Evolutionary conservation across 169 alveolate species (phyloP), one percentile per base, ranked within the genome.

Genomic region (Plasmodium relictum): DNA sequence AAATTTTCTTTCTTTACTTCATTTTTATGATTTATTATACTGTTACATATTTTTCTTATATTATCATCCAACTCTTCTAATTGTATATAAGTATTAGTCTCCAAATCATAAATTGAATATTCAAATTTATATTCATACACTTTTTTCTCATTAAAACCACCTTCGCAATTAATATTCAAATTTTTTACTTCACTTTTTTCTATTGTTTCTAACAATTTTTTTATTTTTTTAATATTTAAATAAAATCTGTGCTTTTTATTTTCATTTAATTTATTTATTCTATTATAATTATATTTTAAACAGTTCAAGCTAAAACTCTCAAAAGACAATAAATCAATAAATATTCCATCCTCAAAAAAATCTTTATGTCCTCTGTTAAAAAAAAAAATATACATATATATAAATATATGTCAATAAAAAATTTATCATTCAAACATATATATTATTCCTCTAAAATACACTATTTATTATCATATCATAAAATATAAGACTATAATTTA

Each of bases 281-380:
- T 24, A 20, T 20, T 50, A 42, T 65, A 63, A 58, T 76, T 76
- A n/a, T 50, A 31, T 58, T 76, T 63, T 18, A 76, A 48, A 54
- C 31, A 63, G 4, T 45, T 63, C 61, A 76, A 42, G 41, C 89
- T 50, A 20, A 76, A 76, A 42, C 78, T 76, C 58, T 76, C 89
- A 56, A 76, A 63, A n/a, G 89, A 76, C 22, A 76, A 12, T 31
- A 76, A 56, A 68, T 76, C 89, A 45, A 76, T 68, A 26, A 76
- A 76, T 26, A 76, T 48, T 2, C 89, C 89, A 1, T 76, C 89
- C 20, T 76, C 89, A 42, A 76, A 76, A 18, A 58, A 58, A 72
- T 76, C 78, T 50, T 76, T 76, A 58, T 63, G 45, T 0, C 89
- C 89, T 41, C 89, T 76, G 58, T 22, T 52, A 52, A 52, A 52